Evolutionary conservation across 1,284 basidiomycete genomes (phyloP).

Genomic region (Albatrellus sp.): DNA sequence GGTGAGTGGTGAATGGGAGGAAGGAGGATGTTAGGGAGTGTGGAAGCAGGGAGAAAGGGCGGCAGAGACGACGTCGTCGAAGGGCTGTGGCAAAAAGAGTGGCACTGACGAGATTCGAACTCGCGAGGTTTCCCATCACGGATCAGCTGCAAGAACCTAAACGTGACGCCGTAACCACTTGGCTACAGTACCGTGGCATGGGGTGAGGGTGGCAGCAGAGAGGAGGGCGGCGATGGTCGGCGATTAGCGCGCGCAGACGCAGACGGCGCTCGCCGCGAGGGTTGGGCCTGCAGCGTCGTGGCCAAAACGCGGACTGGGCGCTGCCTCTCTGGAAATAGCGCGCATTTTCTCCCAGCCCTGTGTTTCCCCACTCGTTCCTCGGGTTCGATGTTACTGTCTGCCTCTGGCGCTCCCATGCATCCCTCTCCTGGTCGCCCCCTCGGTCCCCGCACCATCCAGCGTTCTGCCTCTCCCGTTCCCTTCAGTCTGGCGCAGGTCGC

Average conservation of each 20-base stretch:
- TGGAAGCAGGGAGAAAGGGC: too few relatives aligned
- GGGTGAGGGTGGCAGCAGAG: background rate
- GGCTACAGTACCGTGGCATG: slow-evolving; percentile 37
- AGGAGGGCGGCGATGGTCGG: background rate
- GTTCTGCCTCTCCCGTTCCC: slow-evolving; percentile 35
- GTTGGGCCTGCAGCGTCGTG: background rate
- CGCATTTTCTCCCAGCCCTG: slow-evolving; percentile 1
- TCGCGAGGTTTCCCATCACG: slow-evolving; percentile 52
- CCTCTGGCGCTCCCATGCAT: slow-evolving; percentile 14
- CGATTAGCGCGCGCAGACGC: too few relatives aligned
- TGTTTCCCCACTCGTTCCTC: too few relatives aligned
- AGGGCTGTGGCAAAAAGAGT: too few relatives aligned
- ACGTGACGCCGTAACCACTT: slow-evolving; percentile 54
- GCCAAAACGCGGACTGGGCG: background rate
- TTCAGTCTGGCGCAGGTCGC: slow-evolving; percentile 21
- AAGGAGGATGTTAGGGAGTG: too few relatives aligned
- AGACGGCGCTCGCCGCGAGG: too few relatives aligned
- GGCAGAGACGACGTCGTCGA: too few relatives aligned
- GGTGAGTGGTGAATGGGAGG: background rate
- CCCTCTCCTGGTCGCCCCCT: slow-evolving; percentile 31
- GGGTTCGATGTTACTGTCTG: slow-evolving; percentile 7
- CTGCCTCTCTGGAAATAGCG: background rate
- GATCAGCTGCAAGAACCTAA: slow-evolving; percentile 29
- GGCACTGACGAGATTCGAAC: slow-evolving; percentile 54
- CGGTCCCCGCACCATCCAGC: slow-evolving; percentile 39